Percentiles rank a stretch among this genome's conserved stretches.
These are phyloP conservation scores for Erythrobasidium yunnanense DNA, from an alignment of 768 basidiomycete genomes.

Conservation along the genomic window DNA sequence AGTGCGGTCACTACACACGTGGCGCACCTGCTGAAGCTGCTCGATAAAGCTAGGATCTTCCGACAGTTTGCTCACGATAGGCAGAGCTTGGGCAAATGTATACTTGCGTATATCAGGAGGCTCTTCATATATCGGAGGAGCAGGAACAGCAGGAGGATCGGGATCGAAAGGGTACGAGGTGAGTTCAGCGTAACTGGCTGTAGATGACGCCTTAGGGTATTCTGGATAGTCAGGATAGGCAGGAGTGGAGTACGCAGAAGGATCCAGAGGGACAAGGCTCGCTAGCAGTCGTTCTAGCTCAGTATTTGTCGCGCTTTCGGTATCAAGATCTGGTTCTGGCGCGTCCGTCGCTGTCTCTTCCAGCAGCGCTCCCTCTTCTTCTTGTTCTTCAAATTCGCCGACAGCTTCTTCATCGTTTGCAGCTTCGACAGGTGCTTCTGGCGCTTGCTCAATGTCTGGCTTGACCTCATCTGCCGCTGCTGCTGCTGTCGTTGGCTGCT, in stretches of 20 bases:
- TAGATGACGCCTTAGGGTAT: neutral
- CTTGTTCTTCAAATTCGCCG: no score
- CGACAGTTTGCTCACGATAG: neutral
- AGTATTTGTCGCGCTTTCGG: neutral
- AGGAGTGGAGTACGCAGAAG: neutral
- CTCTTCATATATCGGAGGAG: neutral
- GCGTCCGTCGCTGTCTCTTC: neutral
- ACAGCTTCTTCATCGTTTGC: neutral
- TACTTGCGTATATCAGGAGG: neutral
- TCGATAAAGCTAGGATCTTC: conserved; percentile 8
- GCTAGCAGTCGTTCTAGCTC: neutral
- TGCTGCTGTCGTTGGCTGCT: neutral
- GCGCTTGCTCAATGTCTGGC: neutral
- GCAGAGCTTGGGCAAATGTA: conserved; percentile 20
- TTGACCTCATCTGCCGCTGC: neutral
- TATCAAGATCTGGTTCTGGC: neutral
- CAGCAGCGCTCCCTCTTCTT: neutral
- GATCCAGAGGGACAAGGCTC: neutral
- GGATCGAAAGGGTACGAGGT: neutral
- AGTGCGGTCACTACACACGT: neutral
- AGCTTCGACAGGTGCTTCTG: neutral
- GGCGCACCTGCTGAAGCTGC: conserved; percentile 3
- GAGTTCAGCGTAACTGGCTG: neutral
- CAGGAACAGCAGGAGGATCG: neutral
- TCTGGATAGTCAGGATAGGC: neutral